Evolutionary conservation across 2,329 filamentous ascomycete species (phyloP).

Genomic region (Cladosporium sp.): DNA sequence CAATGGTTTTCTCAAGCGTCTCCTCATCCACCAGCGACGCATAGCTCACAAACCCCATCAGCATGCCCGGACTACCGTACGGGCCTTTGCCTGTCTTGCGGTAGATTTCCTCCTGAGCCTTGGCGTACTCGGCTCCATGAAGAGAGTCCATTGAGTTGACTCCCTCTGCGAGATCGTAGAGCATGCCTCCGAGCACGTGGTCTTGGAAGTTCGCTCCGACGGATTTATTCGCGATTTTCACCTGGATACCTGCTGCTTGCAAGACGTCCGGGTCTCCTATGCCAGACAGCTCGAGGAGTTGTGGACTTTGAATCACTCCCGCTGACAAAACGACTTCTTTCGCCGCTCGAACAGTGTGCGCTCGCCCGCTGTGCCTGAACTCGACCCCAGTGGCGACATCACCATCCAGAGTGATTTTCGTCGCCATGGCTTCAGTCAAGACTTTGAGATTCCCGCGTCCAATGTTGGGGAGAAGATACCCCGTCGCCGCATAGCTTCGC

Average conservation of each 20-base stretch:
- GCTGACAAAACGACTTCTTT: conserved; percentile 45
- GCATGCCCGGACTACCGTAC: conserved; percentile 33
- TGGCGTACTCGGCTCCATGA: conserved; percentile 32
- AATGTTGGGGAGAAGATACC: conserved; percentile 30
- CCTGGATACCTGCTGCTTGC: conserved; percentile 42
- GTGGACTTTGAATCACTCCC: conserved; percentile 54
- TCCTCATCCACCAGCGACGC: conserved; percentile 28
- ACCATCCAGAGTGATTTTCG: conserved; percentile 26
- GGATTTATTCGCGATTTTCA: conserved; percentile 45
- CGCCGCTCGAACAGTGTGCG: conserved; percentile 25
- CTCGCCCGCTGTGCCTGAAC: conserved; percentile 30
- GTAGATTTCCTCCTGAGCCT: conserved; percentile 31
- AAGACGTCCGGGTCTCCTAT: conserved; percentile 51
- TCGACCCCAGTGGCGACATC: conserved; percentile 33
- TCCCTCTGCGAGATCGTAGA: conserved; percentile 27
- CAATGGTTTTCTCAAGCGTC: conserved; percentile 26
- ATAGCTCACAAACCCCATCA: conserved; percentile 33
- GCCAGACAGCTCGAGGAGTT: conserved; percentile 58
- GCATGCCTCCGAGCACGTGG: conserved; percentile 26
- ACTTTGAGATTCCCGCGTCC: conserved; percentile 28
- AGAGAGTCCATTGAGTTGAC: conserved; percentile 31
- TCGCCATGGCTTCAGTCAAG: conserved; percentile 28
- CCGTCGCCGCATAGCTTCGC: conserved; percentile 30
- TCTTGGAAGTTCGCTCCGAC: conserved; percentile 50
- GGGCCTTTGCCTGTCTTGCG: conserved; percentile 30